phyloP scores from a whole-genome alignment of 352 stramenopile genomes.

The Phytophthora macrochlamydospora region DNA sequence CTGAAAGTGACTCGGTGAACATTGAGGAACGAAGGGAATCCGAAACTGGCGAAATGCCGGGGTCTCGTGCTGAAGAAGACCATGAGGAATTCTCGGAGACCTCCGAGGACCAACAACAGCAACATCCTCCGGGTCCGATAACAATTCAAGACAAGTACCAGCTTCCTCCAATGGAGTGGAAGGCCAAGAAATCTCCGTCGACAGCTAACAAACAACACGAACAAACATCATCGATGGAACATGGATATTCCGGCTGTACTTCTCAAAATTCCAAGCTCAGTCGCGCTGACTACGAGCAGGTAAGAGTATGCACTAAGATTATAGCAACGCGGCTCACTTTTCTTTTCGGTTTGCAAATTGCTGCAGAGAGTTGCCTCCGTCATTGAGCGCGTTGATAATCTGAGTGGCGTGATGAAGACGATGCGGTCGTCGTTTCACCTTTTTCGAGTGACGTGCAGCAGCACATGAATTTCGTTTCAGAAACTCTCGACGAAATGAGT shows the following conservation, averaged over 20 bases:
- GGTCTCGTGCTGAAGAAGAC: background rate
- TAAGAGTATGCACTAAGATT: conserved; percentile 5
- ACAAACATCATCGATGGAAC: background rate
- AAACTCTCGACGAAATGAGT: conserved; percentile 49
- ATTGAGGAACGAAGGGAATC: background rate
- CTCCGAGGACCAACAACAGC: background rate
- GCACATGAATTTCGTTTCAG: conserved; percentile 56
- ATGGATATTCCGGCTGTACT: background rate
- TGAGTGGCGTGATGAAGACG: conserved; percentile 45
- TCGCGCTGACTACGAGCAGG: conserved; percentile 39
- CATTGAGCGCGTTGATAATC: conserved; percentile 39
- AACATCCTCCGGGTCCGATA: conserved; percentile 4
- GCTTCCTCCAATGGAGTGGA: conserved; percentile 44
- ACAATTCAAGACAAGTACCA: conserved; percentile 57
- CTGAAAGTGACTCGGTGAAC: background rate
- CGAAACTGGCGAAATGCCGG: background rate
- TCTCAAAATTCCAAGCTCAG: conserved; percentile 28
- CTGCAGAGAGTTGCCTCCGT: conserved; percentile 37
- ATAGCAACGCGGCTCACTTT: background rate
- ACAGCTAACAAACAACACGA: background rate
- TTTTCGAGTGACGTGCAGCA: conserved; percentile 58
- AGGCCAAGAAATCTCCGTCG: conserved; percentile 2
- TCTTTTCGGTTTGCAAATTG: background rate
- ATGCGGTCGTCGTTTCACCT: conserved; percentile 64
- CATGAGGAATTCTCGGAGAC: background rate